Conservation (phyloP, 2,329 filamentous ascomycete genomes). For the Akanthomyces muscarius region DNA sequence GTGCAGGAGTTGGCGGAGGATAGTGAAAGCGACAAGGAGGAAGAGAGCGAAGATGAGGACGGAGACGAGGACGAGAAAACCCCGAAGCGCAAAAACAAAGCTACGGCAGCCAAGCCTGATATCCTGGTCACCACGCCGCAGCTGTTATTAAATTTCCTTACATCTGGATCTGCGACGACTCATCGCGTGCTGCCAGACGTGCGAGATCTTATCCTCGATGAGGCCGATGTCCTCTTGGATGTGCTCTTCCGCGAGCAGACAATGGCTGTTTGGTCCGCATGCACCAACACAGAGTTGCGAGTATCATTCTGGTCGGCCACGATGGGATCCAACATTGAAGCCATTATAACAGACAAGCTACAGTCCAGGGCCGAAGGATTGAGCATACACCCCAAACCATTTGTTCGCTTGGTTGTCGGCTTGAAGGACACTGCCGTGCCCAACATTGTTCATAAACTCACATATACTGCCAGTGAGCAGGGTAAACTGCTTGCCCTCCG, state of each 20-base stretch:
- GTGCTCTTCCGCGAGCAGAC: constrained; percentile 88
- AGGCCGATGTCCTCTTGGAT: constrained; percentile 92
- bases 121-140: constrained; percentile 45
- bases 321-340: constrained; percentile 90
- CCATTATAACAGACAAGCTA: constrained; percentile 67
- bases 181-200: constrained; percentile 61
- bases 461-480: constrained; percentile 87
- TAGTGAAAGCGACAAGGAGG: constrained; percentile 35
- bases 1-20: constrained; percentile 36
- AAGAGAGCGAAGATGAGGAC: constrained; percentile 36
- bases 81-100: constrained; percentile 23
- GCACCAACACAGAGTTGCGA: constrained; percentile 64
- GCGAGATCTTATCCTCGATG: constrained; percentile 75
- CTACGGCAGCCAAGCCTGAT: constrained; percentile 31
- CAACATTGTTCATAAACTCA: constrained; percentile 82
- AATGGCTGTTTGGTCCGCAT: constrained; percentile 75
- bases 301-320: constrained; percentile 93
- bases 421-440: constrained; percentile 94
- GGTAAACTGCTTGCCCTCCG: constrained; percentile 90
- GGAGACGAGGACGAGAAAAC: constrained; percentile 26
- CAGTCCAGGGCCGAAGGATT: constrained; percentile 45
- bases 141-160: constrained; percentile 70
- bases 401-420: constrained; percentile 88
- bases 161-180: constrained; percentile 39
- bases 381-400: constrained; percentile 39